phyloP scores from a whole-genome alignment of 305 asterid genomes.

The Lippia alba region DNA sequence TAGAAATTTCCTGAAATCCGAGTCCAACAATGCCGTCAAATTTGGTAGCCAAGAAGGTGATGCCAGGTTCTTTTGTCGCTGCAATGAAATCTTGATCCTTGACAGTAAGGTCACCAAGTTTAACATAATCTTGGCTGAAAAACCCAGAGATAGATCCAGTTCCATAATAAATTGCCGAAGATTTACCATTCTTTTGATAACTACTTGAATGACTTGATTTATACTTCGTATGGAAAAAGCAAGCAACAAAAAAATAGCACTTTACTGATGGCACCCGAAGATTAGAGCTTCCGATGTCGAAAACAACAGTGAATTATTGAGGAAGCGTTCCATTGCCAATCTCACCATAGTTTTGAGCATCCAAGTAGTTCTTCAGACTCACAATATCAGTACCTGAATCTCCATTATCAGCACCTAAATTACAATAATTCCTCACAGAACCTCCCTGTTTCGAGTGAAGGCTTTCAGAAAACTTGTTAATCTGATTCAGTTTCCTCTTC shows the following conservation, averaged over 20 bases:
- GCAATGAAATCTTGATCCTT: constrained; percentile 86
- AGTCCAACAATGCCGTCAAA: constrained; percentile 95
- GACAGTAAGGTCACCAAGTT: constrained; percentile 70
- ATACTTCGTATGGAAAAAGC: constrained; percentile 79
- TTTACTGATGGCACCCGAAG: constrained; percentile 90
- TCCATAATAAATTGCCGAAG: constrained; percentile 87
- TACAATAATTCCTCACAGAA: constrained; percentile 40
- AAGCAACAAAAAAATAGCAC: constrained; percentile 84
- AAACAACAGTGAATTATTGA: constrained; percentile 86
- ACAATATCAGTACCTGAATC: constrained; percentile 65
- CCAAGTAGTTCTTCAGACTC: constrained; percentile 80
- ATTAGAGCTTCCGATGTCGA: constrained; percentile 93
- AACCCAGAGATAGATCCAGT: constrained; percentile 91
- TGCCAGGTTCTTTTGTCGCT: constrained; percentile 84
- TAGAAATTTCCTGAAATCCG: constrained; percentile 87
- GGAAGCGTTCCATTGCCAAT: constrained; percentile 88
- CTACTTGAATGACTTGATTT: constrained; percentile 73
- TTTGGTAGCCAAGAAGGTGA: constrained; percentile 83
- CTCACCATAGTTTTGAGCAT: constrained; percentile 93
- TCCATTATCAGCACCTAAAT: constrained; percentile 40
- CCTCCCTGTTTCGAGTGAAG: constrained; percentile 44
- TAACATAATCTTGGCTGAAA: constrained; percentile 75
- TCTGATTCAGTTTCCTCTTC: constrained; percentile 63
- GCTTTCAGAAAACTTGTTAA: constrained; percentile 48
- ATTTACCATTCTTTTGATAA: constrained; percentile 79